Percentiles rank a stretch among this genome's conserved stretches.
phyloP scores from a whole-genome alignment of 352 stramenopile species.

The Pythium dissimile region DNA sequence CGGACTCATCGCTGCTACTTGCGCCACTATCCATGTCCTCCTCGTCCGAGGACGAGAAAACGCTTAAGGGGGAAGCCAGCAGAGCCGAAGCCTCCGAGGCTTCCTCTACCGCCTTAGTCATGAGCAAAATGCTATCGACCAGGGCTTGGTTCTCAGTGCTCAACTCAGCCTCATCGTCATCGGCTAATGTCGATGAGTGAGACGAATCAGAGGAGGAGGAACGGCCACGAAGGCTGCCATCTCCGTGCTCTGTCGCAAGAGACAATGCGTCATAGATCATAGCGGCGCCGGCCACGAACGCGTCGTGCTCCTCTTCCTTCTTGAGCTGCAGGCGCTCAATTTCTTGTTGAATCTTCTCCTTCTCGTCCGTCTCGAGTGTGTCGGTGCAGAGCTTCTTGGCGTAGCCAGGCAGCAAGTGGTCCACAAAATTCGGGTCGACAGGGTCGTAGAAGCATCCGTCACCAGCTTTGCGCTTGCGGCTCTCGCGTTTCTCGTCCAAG shows the following conservation, averaged over 20 bases:
- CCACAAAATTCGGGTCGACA: constrained; percentile 82
- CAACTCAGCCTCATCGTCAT: constrained; percentile 29
- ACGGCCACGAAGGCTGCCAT: constrained; percentile 12
- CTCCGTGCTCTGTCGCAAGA: constrained; percentile 17
- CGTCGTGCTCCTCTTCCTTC: constrained; percentile 45
- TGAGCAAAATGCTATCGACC: constrained; percentile 74
- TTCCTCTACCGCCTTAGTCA: constrained; percentile 67
- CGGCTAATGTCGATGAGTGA: background rate
- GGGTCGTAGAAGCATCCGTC: constrained; percentile 84
- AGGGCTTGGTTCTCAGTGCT: constrained; percentile 64
- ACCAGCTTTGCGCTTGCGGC: constrained; percentile 79
- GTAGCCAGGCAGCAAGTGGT: constrained; percentile 74
- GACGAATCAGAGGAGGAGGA: constrained; percentile 7
- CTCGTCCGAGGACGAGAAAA: constrained; percentile 49
- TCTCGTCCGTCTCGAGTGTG: constrained; percentile 69
- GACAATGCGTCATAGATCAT: constrained; percentile 36
- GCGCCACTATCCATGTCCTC: constrained; percentile 33
- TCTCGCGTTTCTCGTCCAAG: constrained; percentile 77
- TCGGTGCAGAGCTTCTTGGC: constrained; percentile 78
- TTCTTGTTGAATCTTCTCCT: constrained; percentile 78
- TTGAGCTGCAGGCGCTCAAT: constrained; percentile 78
- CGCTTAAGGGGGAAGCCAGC: constrained; percentile 43
- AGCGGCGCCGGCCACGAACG: constrained; percentile 19
- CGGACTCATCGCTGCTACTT: constrained; percentile 32
- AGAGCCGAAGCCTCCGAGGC: constrained; percentile 34